Evolutionary conservation across 805 yeast species (phyloP), one percentile per base, ranked within the genome.

Genomic region (Sungouiella blattae): DNA sequence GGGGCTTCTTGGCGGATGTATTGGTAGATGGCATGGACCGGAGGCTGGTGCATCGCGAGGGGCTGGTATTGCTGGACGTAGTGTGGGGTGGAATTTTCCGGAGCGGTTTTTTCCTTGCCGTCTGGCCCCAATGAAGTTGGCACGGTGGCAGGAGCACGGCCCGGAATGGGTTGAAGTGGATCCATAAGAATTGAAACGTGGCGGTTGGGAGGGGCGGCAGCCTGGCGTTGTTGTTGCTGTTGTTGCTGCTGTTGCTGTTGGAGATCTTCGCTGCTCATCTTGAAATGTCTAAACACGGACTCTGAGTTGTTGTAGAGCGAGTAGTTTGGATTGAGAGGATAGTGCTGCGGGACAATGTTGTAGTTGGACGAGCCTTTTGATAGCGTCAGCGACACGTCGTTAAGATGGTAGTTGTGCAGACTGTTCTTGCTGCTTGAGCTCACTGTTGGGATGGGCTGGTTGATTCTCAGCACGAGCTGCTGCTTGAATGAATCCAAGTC

Each of bases 111-210:
- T 4, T 18, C 29, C 6, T 7, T 5, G 17, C 16, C 12, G 2
- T 9, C 20, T 9, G 8, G 20, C 12, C n/a, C n/a, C n/a, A n/a
- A n/a, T n/a, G n/a, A n/a, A n/a, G n/a, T n/a, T 20, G 6, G 22
- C 22, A 20, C 8, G 15, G 27, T 14, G n/a, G 20, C 21, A n/a
- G 6, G 22, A 13, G 14, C 18, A 20, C 53, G 36, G 4, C 50
- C 44, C 3, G 62, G 59, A 6, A 44, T 40, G 5, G 64, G 63
- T 40, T 58, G 67, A 28, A 60, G 52, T 4, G 67, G 67, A 39
- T 61, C 67, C 57, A 58, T 67, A 41, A 52, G 59, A 13, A 69
- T 61, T 11, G 75, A 68, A 22, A 58, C 52, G 40, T 69, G 69
- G 29, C 75, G 57, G 9, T 61, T 51, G 32, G 53, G 49, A 25